Evolutionary conservation across 352 stramenopile genomes (phyloP).

Genomic region (Phytophthora capsici): DNA sequence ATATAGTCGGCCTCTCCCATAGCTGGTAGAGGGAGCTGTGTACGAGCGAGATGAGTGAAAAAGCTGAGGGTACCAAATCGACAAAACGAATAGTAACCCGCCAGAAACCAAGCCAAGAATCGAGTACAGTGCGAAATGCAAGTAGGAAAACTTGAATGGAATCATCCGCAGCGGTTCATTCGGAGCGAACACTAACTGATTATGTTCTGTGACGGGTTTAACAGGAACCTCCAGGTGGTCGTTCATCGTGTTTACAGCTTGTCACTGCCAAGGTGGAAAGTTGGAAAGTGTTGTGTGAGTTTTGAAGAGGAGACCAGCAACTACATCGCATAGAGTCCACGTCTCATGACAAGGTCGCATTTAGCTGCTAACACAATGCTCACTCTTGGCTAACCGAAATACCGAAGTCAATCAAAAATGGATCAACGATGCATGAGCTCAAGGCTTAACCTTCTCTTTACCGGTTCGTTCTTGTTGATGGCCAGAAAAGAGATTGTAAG

Average conservation of each 20-base stretch:
- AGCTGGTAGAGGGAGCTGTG: slow-evolving; percentile 29
- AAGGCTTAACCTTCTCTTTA: no score
- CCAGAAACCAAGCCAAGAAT: slow-evolving; percentile 40
- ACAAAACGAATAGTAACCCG: slow-evolving; percentile 45
- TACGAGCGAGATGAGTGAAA: slow-evolving; percentile 63
- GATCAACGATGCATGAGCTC: no score
- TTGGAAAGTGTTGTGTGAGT: neutral
- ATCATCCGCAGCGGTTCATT: slow-evolving; percentile 52
- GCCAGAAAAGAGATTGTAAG: slow-evolving; percentile 25
- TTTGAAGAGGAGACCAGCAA: slow-evolving; percentile 6
- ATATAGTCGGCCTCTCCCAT: slow-evolving; percentile 54
- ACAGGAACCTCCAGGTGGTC: slow-evolving; percentile 26
- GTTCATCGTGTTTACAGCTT: slow-evolving; percentile 6
- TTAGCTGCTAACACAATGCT: neutral
- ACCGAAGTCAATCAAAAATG: no score
- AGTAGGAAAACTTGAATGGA: slow-evolving; percentile 49
- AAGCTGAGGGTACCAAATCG: slow-evolving; percentile 73
- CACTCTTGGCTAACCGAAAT: slow-evolving; percentile 1
- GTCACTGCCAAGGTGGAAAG: neutral
- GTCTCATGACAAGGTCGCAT: neutral
- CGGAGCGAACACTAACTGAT: slow-evolving; percentile 49
- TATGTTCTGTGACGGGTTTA: slow-evolving; percentile 25
- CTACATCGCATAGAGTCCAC: neutral
- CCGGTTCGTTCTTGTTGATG: no score
- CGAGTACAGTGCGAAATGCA: slow-evolving; percentile 45